These are phyloP conservation scores for Monosporascus sp. DNA, from an alignment of 2,329 filamentous ascomycete species.

Conservation along the genomic window DNA sequence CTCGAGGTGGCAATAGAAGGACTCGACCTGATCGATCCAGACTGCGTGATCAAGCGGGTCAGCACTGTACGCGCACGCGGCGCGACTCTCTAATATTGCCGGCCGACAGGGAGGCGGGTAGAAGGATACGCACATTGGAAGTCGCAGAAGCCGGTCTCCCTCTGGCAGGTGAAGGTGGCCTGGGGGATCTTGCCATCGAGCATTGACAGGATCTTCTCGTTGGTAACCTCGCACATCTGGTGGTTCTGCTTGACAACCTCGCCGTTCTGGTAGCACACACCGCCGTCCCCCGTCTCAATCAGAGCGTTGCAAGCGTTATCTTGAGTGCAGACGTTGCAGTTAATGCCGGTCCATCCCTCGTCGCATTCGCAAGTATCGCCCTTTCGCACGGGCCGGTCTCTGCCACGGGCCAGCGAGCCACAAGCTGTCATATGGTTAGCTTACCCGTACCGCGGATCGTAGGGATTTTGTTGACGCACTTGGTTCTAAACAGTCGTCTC, in stretches of 20 bases:
- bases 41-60: slow-evolving; percentile 45
- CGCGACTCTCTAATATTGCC: too few species aligned
- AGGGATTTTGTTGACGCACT: slow-evolving; percentile 37
- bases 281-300: slow-evolving; percentile 76
- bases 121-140: slow-evolving; percentile 71
- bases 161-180: slow-evolving; percentile 89
- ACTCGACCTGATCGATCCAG: slow-evolving; percentile 91
- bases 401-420: slow-evolving; percentile 77
- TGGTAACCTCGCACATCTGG: slow-evolving; percentile 97
- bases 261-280: slow-evolving; percentile 87
- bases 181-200: slow-evolving; percentile 82
- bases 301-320: slow-evolving; percentile 81
- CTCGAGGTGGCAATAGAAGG: slow-evolving; percentile 89
- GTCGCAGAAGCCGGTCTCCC: slow-evolving; percentile 70
- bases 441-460: too few species aligned
- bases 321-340: slow-evolving; percentile 91
- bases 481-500: slow-evolving; percentile 86
- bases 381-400: slow-evolving; percentile 69
- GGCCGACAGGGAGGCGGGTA: neutral
- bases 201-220: slow-evolving; percentile 84
- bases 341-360: slow-evolving; percentile 93
- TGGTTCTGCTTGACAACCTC: slow-evolving; percentile 91
- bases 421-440: slow-evolving; percentile 52
- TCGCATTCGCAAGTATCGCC: slow-evolving; percentile 75
- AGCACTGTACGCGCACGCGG: neutral